Conservation (phyloP, 208 protist genomes). For the Trypanosoma brucei region DNA sequence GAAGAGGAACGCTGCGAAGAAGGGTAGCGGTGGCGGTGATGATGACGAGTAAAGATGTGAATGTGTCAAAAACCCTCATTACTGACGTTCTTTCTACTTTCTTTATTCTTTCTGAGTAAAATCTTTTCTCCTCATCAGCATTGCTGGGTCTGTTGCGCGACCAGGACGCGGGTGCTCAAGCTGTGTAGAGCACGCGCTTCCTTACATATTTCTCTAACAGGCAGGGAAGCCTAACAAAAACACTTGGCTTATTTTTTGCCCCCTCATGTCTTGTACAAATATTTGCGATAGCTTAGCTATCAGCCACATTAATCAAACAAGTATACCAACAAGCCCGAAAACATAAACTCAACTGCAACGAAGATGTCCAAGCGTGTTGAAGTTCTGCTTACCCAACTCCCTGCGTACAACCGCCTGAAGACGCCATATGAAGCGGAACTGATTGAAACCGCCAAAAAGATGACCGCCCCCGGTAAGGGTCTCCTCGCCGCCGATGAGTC, state of each 20-base stretch:
- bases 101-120: constrained; percentile 8
- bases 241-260: too few relatives aligned
- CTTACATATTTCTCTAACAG: too few relatives aligned
- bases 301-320: too few relatives aligned
- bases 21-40: constrained; percentile 44
- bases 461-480: constrained; percentile 91
- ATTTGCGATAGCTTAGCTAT: too few relatives aligned
- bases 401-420: constrained; percentile 75
- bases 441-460: constrained; percentile 55
- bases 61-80: not conserved
- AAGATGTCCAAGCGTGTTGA: constrained; percentile 66
- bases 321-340: too few relatives aligned
- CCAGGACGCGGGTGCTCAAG: too few relatives aligned
- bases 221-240: too few relatives aligned
- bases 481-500: constrained; percentile 96
- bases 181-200: too few relatives aligned
- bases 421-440: constrained; percentile 77
- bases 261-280: too few relatives aligned
- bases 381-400: constrained; percentile 76
- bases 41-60: constrained; percentile 28
- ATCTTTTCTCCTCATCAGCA: too few relatives aligned
- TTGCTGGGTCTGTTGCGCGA: too few relatives aligned
- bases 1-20: constrained; percentile 75
- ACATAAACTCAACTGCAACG: not conserved
- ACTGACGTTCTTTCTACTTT: constrained; percentile 6